These are phyloP conservation scores for Fusarium coicis DNA, from an alignment of 2,329 filamentous ascomycete genomes.

Conservation along the genomic window DNA sequence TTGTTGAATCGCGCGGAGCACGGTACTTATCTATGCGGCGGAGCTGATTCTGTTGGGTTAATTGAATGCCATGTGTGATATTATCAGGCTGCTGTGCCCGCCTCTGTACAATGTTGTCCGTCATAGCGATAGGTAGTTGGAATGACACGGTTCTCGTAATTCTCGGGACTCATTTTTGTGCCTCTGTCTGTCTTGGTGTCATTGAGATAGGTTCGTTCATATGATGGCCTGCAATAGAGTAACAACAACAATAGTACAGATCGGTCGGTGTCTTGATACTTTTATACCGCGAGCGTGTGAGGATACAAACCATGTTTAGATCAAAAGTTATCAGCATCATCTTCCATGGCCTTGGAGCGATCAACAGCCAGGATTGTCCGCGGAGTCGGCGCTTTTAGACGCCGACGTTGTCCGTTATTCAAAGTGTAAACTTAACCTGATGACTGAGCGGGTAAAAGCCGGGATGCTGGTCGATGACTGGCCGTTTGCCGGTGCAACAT, in stretches of 20 bases:
- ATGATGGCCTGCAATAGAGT: not conserved
- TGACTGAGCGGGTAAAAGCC: not conserved
- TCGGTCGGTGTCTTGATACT: not conserved
- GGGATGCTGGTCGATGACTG: not conserved
- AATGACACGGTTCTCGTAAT: too few relatives aligned
- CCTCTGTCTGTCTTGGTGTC: too few relatives aligned
- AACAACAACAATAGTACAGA: too few relatives aligned
- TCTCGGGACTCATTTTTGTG: too few relatives aligned
- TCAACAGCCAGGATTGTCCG: not conserved
- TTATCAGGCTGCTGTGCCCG: too few relatives aligned
- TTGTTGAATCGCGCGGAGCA: too few relatives aligned
- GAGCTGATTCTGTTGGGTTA: too few relatives aligned
- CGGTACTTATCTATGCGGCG: not conserved
- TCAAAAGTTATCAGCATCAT: not conserved
- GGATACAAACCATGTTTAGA: too few relatives aligned
- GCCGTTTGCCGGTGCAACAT: not conserved
- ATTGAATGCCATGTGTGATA: too few relatives aligned
- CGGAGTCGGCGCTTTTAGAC: not conserved
- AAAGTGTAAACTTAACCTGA: not conserved
- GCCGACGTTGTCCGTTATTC: too few relatives aligned
- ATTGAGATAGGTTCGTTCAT: not conserved
- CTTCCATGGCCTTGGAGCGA: not conserved
- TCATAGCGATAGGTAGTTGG: too few relatives aligned
- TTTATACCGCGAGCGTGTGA: not conserved
- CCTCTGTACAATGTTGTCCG: too few relatives aligned